Evolutionary conservation across 805 yeast genomes (phyloP).

Genomic region (Metschnikowia reukaufii): DNA sequence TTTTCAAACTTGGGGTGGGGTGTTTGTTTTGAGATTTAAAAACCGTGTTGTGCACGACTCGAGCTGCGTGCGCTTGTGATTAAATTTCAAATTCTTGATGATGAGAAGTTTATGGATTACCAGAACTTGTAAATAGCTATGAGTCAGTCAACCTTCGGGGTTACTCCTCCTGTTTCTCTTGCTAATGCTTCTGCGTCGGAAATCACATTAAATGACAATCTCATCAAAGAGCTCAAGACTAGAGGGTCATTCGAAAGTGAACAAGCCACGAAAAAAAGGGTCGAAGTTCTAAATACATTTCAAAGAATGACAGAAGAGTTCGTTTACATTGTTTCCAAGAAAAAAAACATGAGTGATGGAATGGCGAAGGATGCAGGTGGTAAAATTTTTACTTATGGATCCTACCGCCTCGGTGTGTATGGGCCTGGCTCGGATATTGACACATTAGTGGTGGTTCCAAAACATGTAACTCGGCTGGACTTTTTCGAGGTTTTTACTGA

Average conservation of each 20-base stretch:
- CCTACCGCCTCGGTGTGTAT: conserved; percentile 91
- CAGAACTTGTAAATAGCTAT: too few relatives aligned
- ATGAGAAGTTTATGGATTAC: too few relatives aligned
- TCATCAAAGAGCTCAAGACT: conserved; percentile 74
- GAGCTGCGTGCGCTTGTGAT: too few relatives aligned
- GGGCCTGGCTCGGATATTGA: conserved; percentile 99
- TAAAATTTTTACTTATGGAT: conserved; percentile 93
- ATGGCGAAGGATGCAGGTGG: conserved; percentile 99
- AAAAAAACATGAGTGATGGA: conserved; percentile 92
- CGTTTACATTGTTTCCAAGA: conserved; percentile 76
- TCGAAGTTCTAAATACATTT: conserved; percentile 64
- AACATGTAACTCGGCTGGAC: conserved; percentile 87
- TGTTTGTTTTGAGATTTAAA: too few relatives aligned
- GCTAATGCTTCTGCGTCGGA: conserved; percentile 85
- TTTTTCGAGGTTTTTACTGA: conserved; percentile 80
- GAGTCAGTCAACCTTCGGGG: too few relatives aligned
- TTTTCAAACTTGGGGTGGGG: too few relatives aligned
- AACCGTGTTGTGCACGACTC: too few relatives aligned
- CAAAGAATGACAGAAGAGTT: conserved; percentile 78
- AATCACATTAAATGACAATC: conserved; percentile 65
- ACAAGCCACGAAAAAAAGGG: conserved; percentile 77
- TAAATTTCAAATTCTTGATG: too few relatives aligned
- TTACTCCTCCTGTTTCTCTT: conserved; percentile 88
- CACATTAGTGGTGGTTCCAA: conserved; percentile 94
- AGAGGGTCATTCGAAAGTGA: conserved; percentile 91